Evolutionary conservation across 2,329 filamentous ascomycete species (phyloP).

Genomic region (Xylariaceae sp.): DNA sequence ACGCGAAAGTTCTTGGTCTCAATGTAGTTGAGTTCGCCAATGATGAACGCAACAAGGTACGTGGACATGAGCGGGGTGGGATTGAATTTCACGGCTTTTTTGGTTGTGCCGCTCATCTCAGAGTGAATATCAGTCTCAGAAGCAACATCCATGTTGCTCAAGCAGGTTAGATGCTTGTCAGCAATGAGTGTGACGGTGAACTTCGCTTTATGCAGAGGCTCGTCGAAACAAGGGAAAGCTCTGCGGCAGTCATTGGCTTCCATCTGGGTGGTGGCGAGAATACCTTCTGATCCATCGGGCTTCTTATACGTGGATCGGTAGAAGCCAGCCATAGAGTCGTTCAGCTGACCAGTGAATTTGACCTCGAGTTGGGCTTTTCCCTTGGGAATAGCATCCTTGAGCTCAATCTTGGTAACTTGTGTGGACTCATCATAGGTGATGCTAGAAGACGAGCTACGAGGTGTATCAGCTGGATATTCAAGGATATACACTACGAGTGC

Average conservation of each 20-base stretch:
- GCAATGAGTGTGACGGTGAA: constrained; percentile 90
- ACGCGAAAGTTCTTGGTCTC: constrained; percentile 90
- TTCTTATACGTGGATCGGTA: constrained; percentile 93
- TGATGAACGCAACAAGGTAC: constrained; percentile 89
- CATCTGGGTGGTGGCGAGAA: constrained; percentile 91
- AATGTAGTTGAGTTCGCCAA: constrained; percentile 90
- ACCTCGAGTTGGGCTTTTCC: constrained; percentile 76
- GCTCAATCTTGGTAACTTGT: constrained; percentile 78
- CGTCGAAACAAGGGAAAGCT: constrained; percentile 95
- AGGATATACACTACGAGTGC: background rate
- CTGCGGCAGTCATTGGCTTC: constrained; percentile 90
- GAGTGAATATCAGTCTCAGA: constrained; percentile 71
- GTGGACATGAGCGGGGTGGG: constrained; percentile 93
- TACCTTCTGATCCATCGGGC: constrained; percentile 70
- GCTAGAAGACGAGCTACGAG: constrained; percentile 57
- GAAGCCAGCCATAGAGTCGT: constrained; percentile 96
- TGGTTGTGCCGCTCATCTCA: constrained; percentile 57
- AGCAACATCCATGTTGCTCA: constrained; percentile 95
- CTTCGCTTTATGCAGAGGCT: constrained; percentile 87
- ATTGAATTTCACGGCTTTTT: constrained; percentile 89
- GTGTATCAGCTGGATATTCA: constrained; percentile 16
- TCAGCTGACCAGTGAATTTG: constrained; percentile 72
- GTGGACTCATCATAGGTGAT: constrained; percentile 72
- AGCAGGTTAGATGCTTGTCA: constrained; percentile 82
- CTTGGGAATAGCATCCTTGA: constrained; percentile 67